Percentiles rank a stretch among this genome's conserved stretches.
phyloP scores from a whole-genome alignment of 352 stramenopile genomes.

The Globisporangium emineosum region DNA sequence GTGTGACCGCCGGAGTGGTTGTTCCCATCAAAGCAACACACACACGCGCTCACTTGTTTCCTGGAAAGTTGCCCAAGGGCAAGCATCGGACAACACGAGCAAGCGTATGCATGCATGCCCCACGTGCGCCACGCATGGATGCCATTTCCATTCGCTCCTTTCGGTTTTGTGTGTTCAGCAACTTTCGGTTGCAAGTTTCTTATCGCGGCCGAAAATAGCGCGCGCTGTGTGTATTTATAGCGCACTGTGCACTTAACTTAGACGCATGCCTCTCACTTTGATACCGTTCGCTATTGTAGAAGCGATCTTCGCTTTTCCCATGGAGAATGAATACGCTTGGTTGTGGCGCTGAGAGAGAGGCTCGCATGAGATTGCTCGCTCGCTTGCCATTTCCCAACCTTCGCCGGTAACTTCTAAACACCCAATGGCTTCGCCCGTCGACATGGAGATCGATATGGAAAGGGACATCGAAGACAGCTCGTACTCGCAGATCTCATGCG shows the following conservation, averaged over 20 bases:
- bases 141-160: no score
- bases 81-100: no score
- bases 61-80: neutral
- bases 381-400: neutral
- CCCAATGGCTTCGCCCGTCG: neutral
- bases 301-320: neutral
- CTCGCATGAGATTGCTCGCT: no score
- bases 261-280: neutral
- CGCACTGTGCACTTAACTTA: neutral
- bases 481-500: conserved; percentile 54
- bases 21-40: neutral
- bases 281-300: neutral
- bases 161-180: no score
- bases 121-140: no score
- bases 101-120: no score
- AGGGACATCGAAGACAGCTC: conserved; percentile 19
- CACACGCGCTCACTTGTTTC: neutral
- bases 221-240: neutral
- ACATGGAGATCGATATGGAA: neutral
- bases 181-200: neutral
- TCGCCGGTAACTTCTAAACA: no score
- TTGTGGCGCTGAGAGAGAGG: no score
- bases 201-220: neutral
- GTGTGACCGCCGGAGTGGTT: neutral
- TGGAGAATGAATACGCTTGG: no score